phyloP scores from a whole-genome alignment of 2,329 filamentous ascomycete genomes.

The Thelonectria discophora region DNA sequence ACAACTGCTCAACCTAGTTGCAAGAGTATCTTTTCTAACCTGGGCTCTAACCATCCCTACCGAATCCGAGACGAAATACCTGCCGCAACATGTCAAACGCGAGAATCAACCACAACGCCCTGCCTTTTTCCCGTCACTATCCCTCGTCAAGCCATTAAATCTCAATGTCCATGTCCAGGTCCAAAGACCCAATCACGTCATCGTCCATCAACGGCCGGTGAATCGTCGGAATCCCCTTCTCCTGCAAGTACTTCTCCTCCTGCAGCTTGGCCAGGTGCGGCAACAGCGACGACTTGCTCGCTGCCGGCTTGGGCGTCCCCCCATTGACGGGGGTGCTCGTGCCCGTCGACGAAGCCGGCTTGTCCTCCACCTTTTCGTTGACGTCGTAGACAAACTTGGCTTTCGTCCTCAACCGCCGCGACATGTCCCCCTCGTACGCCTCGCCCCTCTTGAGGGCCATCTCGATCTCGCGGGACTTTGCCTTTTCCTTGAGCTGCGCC shows the following conservation, averaged over 20 bases:
- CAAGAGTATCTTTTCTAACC: neutral
- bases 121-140: slow-evolving; percentile 21
- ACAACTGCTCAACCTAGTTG: neutral
- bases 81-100: neutral
- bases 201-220: slow-evolving; percentile 88
- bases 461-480: slow-evolving; percentile 67
- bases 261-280: slow-evolving; percentile 64
- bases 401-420: slow-evolving; percentile 70
- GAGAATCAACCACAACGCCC: slow-evolving; percentile 18
- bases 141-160: slow-evolving; percentile 57
- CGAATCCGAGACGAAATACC: slow-evolving; percentile 12
- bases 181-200: slow-evolving; percentile 88
- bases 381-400: slow-evolving; percentile 75
- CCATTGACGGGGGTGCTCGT: slow-evolving; percentile 62
- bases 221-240: slow-evolving; percentile 71
- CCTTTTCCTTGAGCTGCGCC: slow-evolving; percentile 84
- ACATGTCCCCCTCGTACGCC: slow-evolving; percentile 64
- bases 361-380: slow-evolving; percentile 59
- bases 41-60: slow-evolving; percentile 9
- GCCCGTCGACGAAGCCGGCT: slow-evolving; percentile 59
- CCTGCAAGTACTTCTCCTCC: slow-evolving; percentile 62
- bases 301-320: slow-evolving; percentile 59
- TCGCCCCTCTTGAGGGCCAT: slow-evolving; percentile 71
- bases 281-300: slow-evolving; percentile 54
- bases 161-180: slow-evolving; percentile 91